These are phyloP conservation scores for Ceratobasidium theobromae DNA, from an alignment of 1,284 basidiomycete genomes.

Conservation along the genomic window DNA sequence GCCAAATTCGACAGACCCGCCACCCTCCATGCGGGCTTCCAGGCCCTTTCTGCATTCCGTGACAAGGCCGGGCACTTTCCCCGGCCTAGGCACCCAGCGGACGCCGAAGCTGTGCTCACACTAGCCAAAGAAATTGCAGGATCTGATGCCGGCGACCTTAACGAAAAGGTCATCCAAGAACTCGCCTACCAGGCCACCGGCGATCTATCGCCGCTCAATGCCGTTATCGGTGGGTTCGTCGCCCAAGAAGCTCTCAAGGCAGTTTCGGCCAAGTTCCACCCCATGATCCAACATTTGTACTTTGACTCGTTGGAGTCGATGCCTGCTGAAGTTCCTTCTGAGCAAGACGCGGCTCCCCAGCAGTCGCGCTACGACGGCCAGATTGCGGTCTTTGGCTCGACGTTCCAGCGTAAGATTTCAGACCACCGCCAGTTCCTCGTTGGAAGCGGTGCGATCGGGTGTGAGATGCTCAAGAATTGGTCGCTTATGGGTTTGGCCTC, in stretches of 20 bases:
- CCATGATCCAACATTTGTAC: conserved; percentile 94
- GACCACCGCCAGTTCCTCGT: conserved; percentile 96
- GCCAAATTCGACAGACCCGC: conserved; percentile 95
- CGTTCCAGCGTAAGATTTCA: conserved; percentile 91
- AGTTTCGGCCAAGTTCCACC: conserved; percentile 97
- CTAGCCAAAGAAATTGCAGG: conserved; percentile 77
- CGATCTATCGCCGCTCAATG: conserved; percentile 89
- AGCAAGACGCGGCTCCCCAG: conserved; percentile 82
- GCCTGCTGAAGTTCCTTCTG: conserved; percentile 72
- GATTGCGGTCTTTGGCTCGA: conserved; percentile 92
- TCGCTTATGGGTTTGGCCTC: conserved; percentile 97
- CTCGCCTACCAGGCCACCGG: conserved; percentile 91
- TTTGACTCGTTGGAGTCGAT: conserved; percentile 97
- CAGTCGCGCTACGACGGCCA: conserved; percentile 92
- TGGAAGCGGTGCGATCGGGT: conserved; percentile 97
- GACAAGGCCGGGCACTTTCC: conserved; percentile 73
- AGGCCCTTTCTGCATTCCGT: conserved; percentile 85
- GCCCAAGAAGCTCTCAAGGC: conserved; percentile 99
- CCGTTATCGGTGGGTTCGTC: conserved; percentile 96
- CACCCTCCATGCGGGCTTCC: conserved; percentile 92
- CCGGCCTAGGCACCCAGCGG: conserved; percentile 78
- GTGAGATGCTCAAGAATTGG: conserved; percentile 99
- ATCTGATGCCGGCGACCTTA: conserved; percentile 62
- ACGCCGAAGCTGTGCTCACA: conserved; percentile 71
- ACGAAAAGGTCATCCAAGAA: conserved; percentile 77